Percentiles rank a stretch among this genome's conserved stretches.
Conservation (phyloP, 108 stramenopile genomes). For the Stephanodiscus minutulus region DNA sequence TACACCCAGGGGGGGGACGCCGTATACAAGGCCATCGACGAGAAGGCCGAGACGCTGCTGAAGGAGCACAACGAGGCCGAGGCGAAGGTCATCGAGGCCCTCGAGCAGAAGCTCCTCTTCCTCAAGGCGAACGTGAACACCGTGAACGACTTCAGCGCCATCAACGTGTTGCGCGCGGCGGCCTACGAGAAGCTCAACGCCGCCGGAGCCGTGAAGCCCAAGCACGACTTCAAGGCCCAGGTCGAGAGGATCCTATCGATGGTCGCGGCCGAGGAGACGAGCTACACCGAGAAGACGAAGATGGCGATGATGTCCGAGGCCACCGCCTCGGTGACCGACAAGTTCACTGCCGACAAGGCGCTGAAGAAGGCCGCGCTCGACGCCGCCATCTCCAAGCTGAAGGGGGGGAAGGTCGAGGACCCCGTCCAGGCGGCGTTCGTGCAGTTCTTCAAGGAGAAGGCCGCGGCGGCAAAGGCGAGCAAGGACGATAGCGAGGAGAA, state of each 20-base stretch:
- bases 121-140: slow-evolving; percentile 76
- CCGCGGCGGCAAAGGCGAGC: slow-evolving; percentile 63
- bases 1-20: slow-evolving; percentile 88
- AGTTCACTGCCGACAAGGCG: slow-evolving; percentile 62
- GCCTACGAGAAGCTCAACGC: slow-evolving; percentile 84
- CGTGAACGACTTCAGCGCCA: slow-evolving; percentile 70
- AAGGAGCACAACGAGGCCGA: slow-evolving; percentile 80
- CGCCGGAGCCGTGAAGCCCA: slow-evolving; percentile 83
- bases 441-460: slow-evolving; percentile 77
- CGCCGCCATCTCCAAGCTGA: slow-evolving; percentile 71
- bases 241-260: slow-evolving; percentile 73
- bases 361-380: slow-evolving; percentile 79
- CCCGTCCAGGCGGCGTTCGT: slow-evolving; percentile 77
- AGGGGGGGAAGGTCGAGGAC: slow-evolving; percentile 60
- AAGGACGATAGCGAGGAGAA: slow-evolving; percentile 68
- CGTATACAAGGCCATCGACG: slow-evolving; percentile 77
- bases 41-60: slow-evolving; percentile 70
- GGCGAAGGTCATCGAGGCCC: slow-evolving; percentile 74
- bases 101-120: slow-evolving; percentile 75
- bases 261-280: slow-evolving; percentile 74
- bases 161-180: slow-evolving; percentile 58
- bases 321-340: slow-evolving; percentile 68
- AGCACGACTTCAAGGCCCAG: slow-evolving; percentile 85
- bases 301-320: slow-evolving; percentile 81
- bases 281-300: slow-evolving; percentile 79